These are phyloP conservation scores for Lactifluus rugatus DNA, from an alignment of 768 basidiomycete genomes.

Conservation along the genomic window DNA sequence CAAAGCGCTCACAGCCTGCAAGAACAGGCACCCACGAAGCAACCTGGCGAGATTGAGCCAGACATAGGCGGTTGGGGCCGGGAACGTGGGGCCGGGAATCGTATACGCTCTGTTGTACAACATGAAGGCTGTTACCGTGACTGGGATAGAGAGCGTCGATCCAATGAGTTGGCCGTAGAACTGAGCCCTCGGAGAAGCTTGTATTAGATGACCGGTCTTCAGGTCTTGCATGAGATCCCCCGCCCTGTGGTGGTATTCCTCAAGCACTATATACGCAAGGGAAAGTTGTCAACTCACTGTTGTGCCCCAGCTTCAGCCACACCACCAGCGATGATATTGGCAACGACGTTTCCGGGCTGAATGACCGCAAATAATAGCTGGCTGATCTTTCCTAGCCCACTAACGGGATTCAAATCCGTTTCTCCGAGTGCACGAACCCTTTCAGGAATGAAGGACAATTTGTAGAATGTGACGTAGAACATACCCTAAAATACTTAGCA, in stretches of 20 bases:
- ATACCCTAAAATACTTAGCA: slow-evolving; percentile 86
- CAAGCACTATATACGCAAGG: not conserved
- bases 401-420: slow-evolving; percentile 89
- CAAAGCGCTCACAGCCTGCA: not conserved
- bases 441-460: slow-evolving; percentile 2
- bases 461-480: not conserved
- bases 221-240: slow-evolving; percentile 98
- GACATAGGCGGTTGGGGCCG: slow-evolving; percentile 90
- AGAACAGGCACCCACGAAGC: slow-evolving; percentile 43
- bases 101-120: slow-evolving; percentile 81
- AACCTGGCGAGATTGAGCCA: slow-evolving; percentile 76
- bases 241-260: slow-evolving; percentile 41
- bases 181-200: slow-evolving; percentile 86
- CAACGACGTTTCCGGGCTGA: slow-evolving; percentile 92
- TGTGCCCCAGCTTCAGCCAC: slow-evolving; percentile 95
- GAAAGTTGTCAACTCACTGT: slow-evolving; percentile 44
- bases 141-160: slow-evolving; percentile 76
- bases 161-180: slow-evolving; percentile 93
- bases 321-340: slow-evolving; percentile 94
- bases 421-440: slow-evolving; percentile 93
- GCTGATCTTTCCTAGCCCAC: slow-evolving; percentile 89
- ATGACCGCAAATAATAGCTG: slow-evolving; percentile 92
- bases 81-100: slow-evolving; percentile 92
- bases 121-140: slow-evolving; percentile 79
- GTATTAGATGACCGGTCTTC: slow-evolving; percentile 91